These are phyloP conservation scores for Saccharomyces hybrid DNA, from an alignment of 1,139 yeast genomes.

Conservation along the genomic window DNA sequence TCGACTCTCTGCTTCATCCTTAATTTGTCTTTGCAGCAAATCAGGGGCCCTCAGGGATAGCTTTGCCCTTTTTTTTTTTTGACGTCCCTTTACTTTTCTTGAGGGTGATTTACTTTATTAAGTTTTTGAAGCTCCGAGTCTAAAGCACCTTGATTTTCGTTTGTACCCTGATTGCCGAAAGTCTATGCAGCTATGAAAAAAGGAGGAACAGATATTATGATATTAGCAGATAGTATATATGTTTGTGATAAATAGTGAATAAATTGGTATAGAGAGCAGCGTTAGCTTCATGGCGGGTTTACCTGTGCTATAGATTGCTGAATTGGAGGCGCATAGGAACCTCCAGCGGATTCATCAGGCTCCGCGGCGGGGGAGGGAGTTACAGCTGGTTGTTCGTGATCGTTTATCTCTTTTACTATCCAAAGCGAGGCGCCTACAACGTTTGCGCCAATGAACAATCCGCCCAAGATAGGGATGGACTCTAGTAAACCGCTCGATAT, in stretches of 20 bases:
- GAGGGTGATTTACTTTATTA: background rate
- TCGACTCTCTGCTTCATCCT: background rate
- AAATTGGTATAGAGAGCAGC: background rate
- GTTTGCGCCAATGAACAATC: constrained; percentile 9
- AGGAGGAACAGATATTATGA: background rate
- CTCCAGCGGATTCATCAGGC: background rate
- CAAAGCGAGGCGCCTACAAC: constrained; percentile 12
- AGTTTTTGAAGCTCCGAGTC: background rate
- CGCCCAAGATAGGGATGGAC: constrained; percentile 12
- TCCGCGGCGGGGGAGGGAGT: background rate
- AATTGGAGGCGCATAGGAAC: background rate
- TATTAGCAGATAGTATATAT: background rate
- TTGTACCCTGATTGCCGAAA: background rate
- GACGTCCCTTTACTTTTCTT: background rate
- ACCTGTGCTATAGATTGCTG: background rate
- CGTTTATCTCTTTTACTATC: constrained; percentile 7
- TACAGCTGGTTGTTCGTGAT: background rate
- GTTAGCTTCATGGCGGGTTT: background rate
- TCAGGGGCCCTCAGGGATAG: background rate
- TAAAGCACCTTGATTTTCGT: background rate
- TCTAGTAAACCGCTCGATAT: constrained; percentile 10
- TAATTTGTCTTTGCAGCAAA: background rate
- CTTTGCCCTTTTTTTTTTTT: background rate
- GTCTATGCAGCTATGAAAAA: background rate
- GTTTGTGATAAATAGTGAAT: background rate